Evolutionary conservation across 371 early-diverging fungal genomes (phyloP).

Genomic region (Lichtheimia ornata): DNA sequence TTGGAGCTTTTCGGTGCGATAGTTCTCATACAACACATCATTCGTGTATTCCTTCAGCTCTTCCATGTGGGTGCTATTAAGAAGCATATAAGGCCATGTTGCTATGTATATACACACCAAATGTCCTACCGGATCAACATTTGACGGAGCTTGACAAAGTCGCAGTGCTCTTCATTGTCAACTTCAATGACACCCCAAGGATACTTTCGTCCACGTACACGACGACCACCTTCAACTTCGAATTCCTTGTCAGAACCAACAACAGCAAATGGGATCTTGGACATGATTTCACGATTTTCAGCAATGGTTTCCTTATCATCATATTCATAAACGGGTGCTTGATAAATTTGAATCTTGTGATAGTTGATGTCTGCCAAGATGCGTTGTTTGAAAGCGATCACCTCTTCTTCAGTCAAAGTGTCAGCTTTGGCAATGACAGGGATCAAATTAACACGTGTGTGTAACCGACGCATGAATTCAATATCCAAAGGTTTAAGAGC

Average conservation of each 20-base stretch:
- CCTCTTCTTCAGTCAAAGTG: constrained; percentile 94
- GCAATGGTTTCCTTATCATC: constrained; percentile 93
- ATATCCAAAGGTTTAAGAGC: constrained; percentile 91
- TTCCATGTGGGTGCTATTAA: constrained; percentile 76
- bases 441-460: constrained; percentile 94
- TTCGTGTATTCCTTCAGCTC: constrained; percentile 92
- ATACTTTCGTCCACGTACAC: constrained; percentile 91
- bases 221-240: constrained; percentile 78
- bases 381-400: constrained; percentile 87
- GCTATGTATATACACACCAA: too few species aligned
- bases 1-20: constrained; percentile 89
- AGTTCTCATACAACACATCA: constrained; percentile 93
- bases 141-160: constrained; percentile 93
- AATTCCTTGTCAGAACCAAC: constrained; percentile 93
- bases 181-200: constrained; percentile 97
- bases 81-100: too few species aligned
- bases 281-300: constrained; percentile 93
- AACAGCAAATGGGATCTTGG: constrained; percentile 95
- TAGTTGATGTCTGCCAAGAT: constrained; percentile 90
- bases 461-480: constrained; percentile 93
- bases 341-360: constrained; percentile 92
- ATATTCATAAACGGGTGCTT: constrained; percentile 86
- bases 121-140: constrained; percentile 71
- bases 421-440: constrained; percentile 99
- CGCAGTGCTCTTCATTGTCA: constrained; percentile 88